Conservation (phyloP, 768 basidiomycete species). For the Pleurotus tuoliensis region DNA sequence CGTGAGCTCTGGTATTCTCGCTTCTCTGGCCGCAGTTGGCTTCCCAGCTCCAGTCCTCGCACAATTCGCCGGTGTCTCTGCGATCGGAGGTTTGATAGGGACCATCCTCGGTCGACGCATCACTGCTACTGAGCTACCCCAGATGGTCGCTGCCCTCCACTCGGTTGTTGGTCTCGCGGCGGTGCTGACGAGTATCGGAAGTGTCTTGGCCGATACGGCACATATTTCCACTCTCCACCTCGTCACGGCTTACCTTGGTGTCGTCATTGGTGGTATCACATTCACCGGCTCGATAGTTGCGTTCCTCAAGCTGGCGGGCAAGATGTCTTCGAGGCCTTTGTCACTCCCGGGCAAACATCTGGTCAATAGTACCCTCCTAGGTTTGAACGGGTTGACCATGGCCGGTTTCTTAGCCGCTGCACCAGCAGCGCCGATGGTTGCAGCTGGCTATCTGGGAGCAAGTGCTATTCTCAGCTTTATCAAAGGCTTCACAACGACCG, state of each 20-base stretch:
- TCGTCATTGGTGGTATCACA: conserved; percentile 82
- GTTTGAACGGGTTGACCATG: conserved; percentile 69
- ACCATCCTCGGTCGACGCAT: conserved; percentile 76
- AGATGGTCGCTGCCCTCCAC: conserved; percentile 77
- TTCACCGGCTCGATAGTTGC: conserved; percentile 90
- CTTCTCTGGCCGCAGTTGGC: conserved; percentile 80
- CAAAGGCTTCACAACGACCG: conserved; percentile 84
- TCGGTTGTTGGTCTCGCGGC: conserved; percentile 90
- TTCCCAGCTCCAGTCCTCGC: conserved; percentile 70
- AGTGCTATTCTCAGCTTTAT: conserved; percentile 78
- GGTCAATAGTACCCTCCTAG: conserved; percentile 68
- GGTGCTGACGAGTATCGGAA: conserved; percentile 80
- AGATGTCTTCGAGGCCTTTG: conserved; percentile 73
- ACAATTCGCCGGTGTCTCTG: conserved; percentile 76
- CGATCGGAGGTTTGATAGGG: conserved; percentile 69
- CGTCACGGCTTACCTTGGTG: conserved; percentile 82
- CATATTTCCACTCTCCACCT: conserved; percentile 74
- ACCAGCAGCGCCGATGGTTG: conserved; percentile 66
- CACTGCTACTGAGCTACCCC: conserved; percentile 84
- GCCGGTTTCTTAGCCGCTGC: conserved; percentile 71
- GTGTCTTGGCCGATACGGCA: conserved; percentile 66
- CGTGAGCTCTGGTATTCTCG: conserved; percentile 75
- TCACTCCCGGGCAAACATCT: conserved; percentile 74
- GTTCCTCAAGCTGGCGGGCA: conserved; percentile 82
- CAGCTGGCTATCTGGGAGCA: conserved; percentile 72